phyloP scores from a whole-genome alignment of 345 rosid genomes.

The Linum tenue region DNA sequence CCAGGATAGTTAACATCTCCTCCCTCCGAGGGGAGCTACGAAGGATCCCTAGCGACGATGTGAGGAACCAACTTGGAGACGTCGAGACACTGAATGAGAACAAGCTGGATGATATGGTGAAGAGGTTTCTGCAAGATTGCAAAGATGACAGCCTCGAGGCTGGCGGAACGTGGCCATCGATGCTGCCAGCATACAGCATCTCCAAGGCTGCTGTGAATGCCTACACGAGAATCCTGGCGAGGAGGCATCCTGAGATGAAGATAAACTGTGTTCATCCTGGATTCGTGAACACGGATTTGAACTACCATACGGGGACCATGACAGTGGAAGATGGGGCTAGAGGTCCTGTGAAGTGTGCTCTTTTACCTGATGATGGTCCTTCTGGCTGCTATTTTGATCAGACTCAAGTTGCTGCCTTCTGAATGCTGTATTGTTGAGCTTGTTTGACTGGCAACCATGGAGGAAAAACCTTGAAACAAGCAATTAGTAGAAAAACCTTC shows the following conservation, averaged over 20 bases:
- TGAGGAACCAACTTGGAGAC: not conserved
- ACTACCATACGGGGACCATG: conserved; percentile 1
- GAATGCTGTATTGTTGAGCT: not conserved
- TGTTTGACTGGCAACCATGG: too few species aligned
- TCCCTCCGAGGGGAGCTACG: not conserved
- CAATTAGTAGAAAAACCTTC: too few species aligned
- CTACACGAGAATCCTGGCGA: conserved; percentile 6
- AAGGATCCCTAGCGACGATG: not conserved
- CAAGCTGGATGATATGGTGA: not conserved
- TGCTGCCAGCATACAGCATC: conserved; percentile 4
- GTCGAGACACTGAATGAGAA: not conserved
- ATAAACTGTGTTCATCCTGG: conserved; percentile 11
- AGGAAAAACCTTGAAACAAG: too few species aligned
- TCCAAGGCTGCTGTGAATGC: conserved; percentile 9
- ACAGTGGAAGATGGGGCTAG: conserved; percentile 11
- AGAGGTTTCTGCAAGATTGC: conserved; percentile 1
- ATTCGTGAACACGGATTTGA: conserved; percentile 6
- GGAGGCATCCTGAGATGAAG: conserved; percentile 4
- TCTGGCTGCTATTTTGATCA: not conserved
- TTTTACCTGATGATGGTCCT: conserved; percentile 5
- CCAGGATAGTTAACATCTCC: conserved; percentile 1
- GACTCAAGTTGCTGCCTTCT: not conserved
- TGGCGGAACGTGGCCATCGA: not conserved
- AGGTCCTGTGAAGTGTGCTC: conserved; percentile 16
- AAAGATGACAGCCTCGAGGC: conserved; percentile 1